phyloP scores from a whole-genome alignment of 1,284 basidiomycete genomes.

The Pyrrhoderma noxium region DNA sequence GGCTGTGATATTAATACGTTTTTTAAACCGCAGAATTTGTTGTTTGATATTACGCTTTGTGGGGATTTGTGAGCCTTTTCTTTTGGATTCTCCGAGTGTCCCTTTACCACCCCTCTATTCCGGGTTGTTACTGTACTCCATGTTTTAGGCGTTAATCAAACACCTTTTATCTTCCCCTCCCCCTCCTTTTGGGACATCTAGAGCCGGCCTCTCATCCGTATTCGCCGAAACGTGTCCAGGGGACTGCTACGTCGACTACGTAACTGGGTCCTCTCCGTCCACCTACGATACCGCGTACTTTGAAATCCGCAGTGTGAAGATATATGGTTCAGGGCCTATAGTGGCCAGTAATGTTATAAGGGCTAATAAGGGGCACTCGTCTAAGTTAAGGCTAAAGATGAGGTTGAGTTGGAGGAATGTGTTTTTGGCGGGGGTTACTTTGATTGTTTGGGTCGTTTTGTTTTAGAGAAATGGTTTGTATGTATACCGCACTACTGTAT shows the following conservation, averaged over 20 bases:
- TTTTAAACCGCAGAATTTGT: slow-evolving; percentile 60
- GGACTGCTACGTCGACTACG: slow-evolving; percentile 67
- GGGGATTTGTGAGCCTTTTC: slow-evolving; percentile 46
- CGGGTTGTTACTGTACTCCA: background rate
- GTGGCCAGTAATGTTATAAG: slow-evolving; percentile 7
- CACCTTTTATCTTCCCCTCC: slow-evolving; percentile 24
- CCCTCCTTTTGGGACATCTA: too few relatives aligned
- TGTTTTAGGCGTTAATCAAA: background rate
- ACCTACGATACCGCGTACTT: slow-evolving; percentile 70
- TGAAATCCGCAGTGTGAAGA: slow-evolving; percentile 55
- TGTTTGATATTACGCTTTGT: slow-evolving; percentile 73
- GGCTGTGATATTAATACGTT: slow-evolving; percentile 53
- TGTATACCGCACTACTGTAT: too few relatives aligned
- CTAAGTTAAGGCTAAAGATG: too few relatives aligned
- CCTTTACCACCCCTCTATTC: background rate
- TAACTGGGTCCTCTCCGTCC: slow-evolving; percentile 55
- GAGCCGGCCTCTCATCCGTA: slow-evolving; percentile 39
- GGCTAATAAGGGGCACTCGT: too few relatives aligned
- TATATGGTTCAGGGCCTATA: slow-evolving; percentile 18
- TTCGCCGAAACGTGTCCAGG: slow-evolving; percentile 62
- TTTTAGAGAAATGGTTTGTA: too few relatives aligned
- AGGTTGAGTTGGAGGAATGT: too few relatives aligned
- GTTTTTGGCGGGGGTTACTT: slow-evolving; percentile 2
- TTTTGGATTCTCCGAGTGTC: slow-evolving; percentile 16
- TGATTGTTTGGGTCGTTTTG: too few relatives aligned